Conservation (phyloP, 176 grass and related monocot species). For the Eragrostis curvula region DNA sequence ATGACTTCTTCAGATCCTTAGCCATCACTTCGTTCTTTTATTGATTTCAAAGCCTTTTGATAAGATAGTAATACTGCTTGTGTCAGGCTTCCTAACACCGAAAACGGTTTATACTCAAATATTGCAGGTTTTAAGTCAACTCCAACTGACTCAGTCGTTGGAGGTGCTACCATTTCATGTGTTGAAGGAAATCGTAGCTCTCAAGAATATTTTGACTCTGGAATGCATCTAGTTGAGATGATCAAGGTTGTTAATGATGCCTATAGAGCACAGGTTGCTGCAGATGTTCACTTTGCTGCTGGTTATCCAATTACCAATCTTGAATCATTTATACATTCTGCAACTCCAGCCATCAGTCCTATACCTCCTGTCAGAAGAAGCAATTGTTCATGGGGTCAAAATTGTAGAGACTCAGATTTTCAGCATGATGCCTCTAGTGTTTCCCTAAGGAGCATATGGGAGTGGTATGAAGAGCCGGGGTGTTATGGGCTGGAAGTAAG, state of each 20-base stretch:
- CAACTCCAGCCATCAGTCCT: conserved; percentile 60
- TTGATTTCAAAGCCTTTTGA: conserved; percentile 21
- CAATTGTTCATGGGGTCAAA: conserved; percentile 40
- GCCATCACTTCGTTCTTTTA: conserved; percentile 1
- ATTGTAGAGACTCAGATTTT: conserved; percentile 33
- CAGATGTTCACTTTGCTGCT: conserved; percentile 43
- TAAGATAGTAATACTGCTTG: conserved; percentile 22
- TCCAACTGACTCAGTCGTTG: conserved; percentile 17
- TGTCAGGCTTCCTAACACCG: not conserved
- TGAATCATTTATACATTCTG: conserved; percentile 66
- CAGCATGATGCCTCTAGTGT: conserved; percentile 48
- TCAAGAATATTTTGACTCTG: conserved; percentile 28
- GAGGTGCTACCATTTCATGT: conserved; percentile 12
- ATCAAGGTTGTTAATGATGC: conserved; percentile 50
- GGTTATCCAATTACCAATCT: conserved; percentile 61
- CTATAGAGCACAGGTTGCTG: conserved; percentile 52
- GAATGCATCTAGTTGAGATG: conserved; percentile 55
- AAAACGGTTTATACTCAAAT: conserved; percentile 28
- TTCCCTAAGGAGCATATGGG: conserved; percentile 58
- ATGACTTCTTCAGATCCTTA: conserved; percentile 37
- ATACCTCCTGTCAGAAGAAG: conserved; percentile 36
- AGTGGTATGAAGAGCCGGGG: conserved; percentile 86
- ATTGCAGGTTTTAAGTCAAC: conserved; percentile 36
- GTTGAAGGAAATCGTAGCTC: conserved; percentile 16
- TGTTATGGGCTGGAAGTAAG: conserved; percentile 80